These are phyloP conservation scores for Thermothelomyces thermophilus DNA, from an alignment of 2,329 filamentous ascomycete species.

Conservation along the genomic window DNA sequence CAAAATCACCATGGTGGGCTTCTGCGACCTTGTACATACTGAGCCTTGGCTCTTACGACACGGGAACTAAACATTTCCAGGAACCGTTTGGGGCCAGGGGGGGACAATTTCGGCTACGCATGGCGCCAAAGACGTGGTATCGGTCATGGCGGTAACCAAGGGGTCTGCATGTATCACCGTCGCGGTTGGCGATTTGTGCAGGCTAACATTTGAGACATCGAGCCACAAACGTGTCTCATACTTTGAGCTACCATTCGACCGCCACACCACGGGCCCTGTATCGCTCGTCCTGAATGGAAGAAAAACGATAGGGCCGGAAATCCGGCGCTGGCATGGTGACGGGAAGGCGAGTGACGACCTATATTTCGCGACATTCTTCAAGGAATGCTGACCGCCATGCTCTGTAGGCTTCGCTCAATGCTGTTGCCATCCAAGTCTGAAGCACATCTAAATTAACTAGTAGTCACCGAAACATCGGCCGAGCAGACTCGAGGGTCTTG, in stretches of 20 bases:
- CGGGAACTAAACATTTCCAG: constrained; percentile 15
- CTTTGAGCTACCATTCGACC: constrained; percentile 33
- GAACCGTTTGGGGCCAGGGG: constrained; percentile 35
- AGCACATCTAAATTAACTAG: neutral
- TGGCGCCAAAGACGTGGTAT: constrained; percentile 39
- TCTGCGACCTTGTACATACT: too few species aligned
- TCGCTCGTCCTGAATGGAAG: constrained; percentile 33
- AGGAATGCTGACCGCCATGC: neutral
- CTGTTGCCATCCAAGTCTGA: constrained; percentile 28
- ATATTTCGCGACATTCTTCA: neutral
- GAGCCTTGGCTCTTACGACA: neutral
- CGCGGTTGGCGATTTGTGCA: constrained; percentile 30
- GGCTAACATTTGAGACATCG: constrained; percentile 29
- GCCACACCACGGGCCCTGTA: constrained; percentile 34
- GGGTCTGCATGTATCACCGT: constrained; percentile 31
- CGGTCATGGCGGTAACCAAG: constrained; percentile 35
- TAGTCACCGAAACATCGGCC: too few species aligned
- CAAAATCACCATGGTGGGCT: constrained; percentile 33
- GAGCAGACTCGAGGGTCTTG: too few species aligned
- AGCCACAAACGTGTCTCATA: constrained; percentile 30
- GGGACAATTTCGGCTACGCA: constrained; percentile 30
- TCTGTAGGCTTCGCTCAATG: constrained; percentile 31
- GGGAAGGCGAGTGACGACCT: constrained; percentile 12
- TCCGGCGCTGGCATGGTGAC: constrained; percentile 27
- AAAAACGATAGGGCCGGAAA: constrained; percentile 33